Conservation (phyloP, 805 yeast species). For the Ogataea ganodermae region DNA sequence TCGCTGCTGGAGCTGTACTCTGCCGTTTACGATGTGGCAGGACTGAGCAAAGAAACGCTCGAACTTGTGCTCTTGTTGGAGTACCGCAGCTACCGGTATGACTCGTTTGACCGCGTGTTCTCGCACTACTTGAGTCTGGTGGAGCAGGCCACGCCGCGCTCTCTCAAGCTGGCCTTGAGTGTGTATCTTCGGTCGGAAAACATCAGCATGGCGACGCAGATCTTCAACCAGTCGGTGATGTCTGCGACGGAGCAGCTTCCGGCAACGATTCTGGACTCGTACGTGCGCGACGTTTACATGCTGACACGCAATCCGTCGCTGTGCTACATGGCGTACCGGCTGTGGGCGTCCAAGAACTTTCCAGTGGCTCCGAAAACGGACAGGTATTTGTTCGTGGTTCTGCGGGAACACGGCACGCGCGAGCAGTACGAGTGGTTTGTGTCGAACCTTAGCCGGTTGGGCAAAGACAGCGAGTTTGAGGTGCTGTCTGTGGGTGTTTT, state of each 20-base stretch:
- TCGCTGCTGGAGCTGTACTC: slow-evolving; percentile 21
- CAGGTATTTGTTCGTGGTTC: slow-evolving; percentile 23
- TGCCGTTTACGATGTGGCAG: slow-evolving; percentile 18
- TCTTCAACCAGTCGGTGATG: slow-evolving; percentile 33
- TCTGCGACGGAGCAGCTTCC: slow-evolving; percentile 20
- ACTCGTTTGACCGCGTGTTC: slow-evolving; percentile 27
- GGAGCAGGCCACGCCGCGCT: slow-evolving; percentile 17
- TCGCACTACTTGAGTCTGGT: slow-evolving; percentile 17
- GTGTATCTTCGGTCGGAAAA: slow-evolving; percentile 30
- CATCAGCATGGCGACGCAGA: slow-evolving; percentile 29
- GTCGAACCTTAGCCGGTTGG: slow-evolving; percentile 14
- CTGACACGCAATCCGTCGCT: slow-evolving; percentile 25
- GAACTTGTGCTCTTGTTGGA: slow-evolving; percentile 23
- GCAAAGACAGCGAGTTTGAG: slow-evolving; percentile 16
- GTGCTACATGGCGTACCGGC: slow-evolving; percentile 28
- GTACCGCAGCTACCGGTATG: slow-evolving; percentile 24
- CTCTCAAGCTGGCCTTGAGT: slow-evolving; percentile 26
- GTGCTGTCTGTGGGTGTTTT: slow-evolving; percentile 19
- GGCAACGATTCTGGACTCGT: slow-evolving; percentile 21
- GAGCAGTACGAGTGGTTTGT: slow-evolving; percentile 30
- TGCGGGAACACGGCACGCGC: slow-evolving; percentile 20
- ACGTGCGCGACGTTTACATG: slow-evolving; percentile 22
- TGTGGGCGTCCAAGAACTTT: slow-evolving; percentile 28
- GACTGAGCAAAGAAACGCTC: slow-evolving; percentile 17
- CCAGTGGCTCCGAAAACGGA: slow-evolving; percentile 24